These are phyloP conservation scores for Posidonia oceanica DNA, from an alignment of 116 monocot species.

Conservation along the genomic window DNA sequence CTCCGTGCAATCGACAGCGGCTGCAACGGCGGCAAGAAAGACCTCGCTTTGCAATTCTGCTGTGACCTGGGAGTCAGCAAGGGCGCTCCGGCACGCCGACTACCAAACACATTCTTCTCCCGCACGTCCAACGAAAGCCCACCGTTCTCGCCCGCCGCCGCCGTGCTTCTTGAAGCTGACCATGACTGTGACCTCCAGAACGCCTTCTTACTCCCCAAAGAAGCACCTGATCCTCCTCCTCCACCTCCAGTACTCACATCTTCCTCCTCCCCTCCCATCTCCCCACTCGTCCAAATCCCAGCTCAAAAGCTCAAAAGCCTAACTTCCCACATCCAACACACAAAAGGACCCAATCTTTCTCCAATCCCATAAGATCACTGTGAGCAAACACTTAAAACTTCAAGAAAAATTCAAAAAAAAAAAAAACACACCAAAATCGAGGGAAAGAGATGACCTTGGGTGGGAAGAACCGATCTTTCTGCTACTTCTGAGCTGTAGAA, in stretches of 20 bases:
- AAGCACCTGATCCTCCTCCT: neutral
- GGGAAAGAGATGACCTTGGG: too few species aligned
- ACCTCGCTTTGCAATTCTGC: constrained; percentile 42
- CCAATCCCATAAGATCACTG: too few species aligned
- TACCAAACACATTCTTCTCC: constrained; percentile 4
- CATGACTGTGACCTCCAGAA: constrained; percentile 47
- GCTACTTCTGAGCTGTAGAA: too few species aligned
- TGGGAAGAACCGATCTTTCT: too few species aligned
- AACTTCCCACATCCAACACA: neutral
- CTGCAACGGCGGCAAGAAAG: constrained; percentile 77
- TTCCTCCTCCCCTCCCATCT: constrained; percentile 29
- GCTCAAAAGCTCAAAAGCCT: constrained; percentile 17
- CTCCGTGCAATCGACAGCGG: constrained; percentile 81
- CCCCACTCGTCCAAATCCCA: neutral
- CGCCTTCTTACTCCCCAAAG: constrained; percentile 4
- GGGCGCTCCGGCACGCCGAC: constrained; percentile 22
- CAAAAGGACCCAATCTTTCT: neutral
- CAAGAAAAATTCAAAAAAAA: too few species aligned
- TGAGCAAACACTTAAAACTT: too few species aligned
- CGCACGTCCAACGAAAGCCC: neutral
- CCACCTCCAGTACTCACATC: neutral
- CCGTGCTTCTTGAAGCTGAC: constrained; percentile 54
- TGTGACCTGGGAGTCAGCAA: constrained; percentile 73
- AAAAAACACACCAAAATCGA: too few species aligned
- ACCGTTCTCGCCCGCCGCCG: neutral